Percentiles rank a stretch among this genome's conserved stretches.
These are phyloP conservation scores for Pseudogymnoascus sp. DNA, from an alignment of 2,329 filamentous ascomycete species.

Conservation along the genomic window DNA sequence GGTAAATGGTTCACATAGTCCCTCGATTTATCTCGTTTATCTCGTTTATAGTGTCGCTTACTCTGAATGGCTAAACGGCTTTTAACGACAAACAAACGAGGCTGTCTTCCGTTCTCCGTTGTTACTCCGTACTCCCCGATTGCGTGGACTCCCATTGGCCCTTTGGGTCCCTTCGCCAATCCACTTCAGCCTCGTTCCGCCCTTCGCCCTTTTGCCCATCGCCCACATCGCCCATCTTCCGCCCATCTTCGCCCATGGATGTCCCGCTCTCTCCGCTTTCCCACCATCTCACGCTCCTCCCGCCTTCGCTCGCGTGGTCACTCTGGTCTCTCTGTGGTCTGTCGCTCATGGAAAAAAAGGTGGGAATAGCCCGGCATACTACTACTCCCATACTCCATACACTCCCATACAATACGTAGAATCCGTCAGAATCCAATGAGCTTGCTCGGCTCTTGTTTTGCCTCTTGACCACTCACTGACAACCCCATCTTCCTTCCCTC, in stretches of 20 bases:
- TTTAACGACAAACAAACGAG: not conserved
- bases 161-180: not conserved
- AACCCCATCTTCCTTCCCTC: not conserved
- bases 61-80: not conserved
- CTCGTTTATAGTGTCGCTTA: not conserved
- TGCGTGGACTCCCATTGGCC: not conserved
- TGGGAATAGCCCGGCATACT: not conserved
- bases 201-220: not conserved
- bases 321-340: not conserved
- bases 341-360: not conserved
- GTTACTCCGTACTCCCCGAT: not conserved
- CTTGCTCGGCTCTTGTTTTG: not conserved
- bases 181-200: constrained; percentile 1
- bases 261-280: not conserved
- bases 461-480: not conserved
- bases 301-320: not conserved
- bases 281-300: not conserved
- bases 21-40: not conserved
- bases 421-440: not conserved
- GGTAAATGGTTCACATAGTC: not conserved
- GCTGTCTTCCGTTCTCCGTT: not conserved
- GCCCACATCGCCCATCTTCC: not conserved
- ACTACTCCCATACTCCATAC: not conserved
- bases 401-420: not conserved
- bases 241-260: not conserved